Conservation (phyloP, 495 filamentous ascomycete species). For the Lasiosphaeria hispida region DNA sequence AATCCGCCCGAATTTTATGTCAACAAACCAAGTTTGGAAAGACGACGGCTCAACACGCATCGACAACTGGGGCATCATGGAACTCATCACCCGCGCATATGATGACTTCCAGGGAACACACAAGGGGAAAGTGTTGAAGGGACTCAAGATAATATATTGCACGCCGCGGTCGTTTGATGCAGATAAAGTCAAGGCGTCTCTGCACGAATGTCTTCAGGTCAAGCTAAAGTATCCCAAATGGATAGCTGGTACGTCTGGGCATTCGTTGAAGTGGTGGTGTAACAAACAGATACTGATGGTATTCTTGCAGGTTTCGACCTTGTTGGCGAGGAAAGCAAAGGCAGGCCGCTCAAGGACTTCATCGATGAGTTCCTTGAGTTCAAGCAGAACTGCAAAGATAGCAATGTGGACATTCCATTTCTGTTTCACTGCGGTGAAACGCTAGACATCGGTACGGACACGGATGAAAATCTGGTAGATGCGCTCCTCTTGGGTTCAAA, state of each 20-base stretch:
- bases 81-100: conserved; percentile 50
- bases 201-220: conserved; percentile 75
- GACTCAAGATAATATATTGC: conserved; percentile 54
- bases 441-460: conserved; percentile 69
- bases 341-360: conserved; percentile 66
- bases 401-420: conserved; percentile 81
- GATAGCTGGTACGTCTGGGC: conserved; percentile 54
- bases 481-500: conserved; percentile 79
- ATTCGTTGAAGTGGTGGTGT: too few relatives aligned
- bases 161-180: conserved; percentile 55
- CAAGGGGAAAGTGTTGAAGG: conserved; percentile 30
- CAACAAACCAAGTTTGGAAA: conserved; percentile 48
- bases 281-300: background rate
- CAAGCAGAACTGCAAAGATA: conserved; percentile 63
- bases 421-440: conserved; percentile 94
- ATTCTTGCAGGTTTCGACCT: conserved; percentile 68
- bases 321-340: conserved; percentile 79
- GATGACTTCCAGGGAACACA: conserved; percentile 42
- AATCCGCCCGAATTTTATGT: conserved; percentile 58
- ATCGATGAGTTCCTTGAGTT: conserved; percentile 81
- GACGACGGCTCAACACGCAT: conserved; percentile 43
- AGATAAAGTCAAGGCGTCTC: conserved; percentile 57
- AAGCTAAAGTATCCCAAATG: conserved; percentile 76
- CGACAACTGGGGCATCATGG: conserved; percentile 48
- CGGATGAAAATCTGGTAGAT: conserved; percentile 85